Evolutionary conservation across 2,329 filamentous ascomycete species (phyloP).

Genomic region (Penicillium sp.): DNA sequence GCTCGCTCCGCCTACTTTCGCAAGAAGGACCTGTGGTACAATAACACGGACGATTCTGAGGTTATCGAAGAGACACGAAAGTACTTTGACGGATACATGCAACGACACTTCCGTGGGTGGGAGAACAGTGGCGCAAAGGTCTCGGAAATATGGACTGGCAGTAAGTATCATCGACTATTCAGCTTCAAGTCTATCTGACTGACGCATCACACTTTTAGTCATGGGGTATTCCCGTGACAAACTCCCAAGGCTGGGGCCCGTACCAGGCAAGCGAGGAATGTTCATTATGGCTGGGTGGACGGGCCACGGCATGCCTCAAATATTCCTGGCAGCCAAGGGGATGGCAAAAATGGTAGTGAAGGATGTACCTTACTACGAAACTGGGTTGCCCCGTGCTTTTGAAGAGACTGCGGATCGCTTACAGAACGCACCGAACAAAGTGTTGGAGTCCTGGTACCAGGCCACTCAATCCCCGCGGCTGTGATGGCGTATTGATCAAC

Average conservation of each 20-base stretch:
- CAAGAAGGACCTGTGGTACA: neutral
- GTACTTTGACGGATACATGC: constrained; percentile 32
- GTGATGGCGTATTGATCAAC: too few species aligned
- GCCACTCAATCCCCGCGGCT: too few species aligned
- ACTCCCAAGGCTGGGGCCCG: neutral
- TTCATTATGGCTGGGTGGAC: neutral
- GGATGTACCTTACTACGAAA: too few species aligned
- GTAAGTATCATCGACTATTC: neutral
- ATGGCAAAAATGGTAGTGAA: neutral
- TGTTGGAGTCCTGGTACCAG: too few species aligned
- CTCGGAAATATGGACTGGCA: constrained; percentile 29
- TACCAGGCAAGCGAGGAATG: neutral
- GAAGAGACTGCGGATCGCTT: too few species aligned
- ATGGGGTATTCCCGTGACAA: neutral
- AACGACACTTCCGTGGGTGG: constrained; percentile 29
- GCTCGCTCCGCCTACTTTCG: constrained; percentile 41
- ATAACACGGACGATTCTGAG: neutral
- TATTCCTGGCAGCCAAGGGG: neutral
- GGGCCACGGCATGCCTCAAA: neutral
- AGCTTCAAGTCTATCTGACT: too few species aligned
- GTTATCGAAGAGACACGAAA: constrained; percentile 40
- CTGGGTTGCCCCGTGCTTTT: too few species aligned
- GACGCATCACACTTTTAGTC: neutral
- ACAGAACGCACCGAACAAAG: too few species aligned
- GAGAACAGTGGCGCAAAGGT: constrained; percentile 24